phyloP scores from a whole-genome alignment of 1,284 basidiomycete genomes.

The Porogramme epimiltina region DNA sequence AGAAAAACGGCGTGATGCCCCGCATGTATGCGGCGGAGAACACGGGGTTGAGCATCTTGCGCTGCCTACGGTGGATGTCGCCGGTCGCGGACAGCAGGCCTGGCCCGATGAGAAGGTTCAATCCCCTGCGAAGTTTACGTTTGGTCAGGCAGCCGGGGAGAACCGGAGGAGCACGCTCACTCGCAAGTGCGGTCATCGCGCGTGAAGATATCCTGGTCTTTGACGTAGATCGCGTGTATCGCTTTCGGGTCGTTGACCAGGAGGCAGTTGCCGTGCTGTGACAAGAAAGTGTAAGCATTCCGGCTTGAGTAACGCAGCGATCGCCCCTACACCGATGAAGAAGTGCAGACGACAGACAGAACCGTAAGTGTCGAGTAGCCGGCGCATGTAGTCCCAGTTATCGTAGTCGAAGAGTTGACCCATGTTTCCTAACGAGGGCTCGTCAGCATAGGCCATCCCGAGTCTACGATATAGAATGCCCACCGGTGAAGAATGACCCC shows the following conservation, averaged over 20 bases:
- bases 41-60: slow-evolving; percentile 19
- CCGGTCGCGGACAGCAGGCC: background rate
- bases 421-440: slow-evolving; percentile 13
- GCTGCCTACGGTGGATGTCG: slow-evolving; percentile 2
- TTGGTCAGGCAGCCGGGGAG: background rate
- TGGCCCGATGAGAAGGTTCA: background rate
- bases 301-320: too few relatives aligned
- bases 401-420: slow-evolving; percentile 14
- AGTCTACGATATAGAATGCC: too few relatives aligned
- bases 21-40: slow-evolving; percentile 21
- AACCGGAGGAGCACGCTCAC: background rate
- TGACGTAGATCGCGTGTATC: slow-evolving; percentile 1
- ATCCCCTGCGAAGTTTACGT: background rate
- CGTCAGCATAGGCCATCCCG: too few relatives aligned
- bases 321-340: too few relatives aligned
- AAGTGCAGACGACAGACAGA: too few relatives aligned
- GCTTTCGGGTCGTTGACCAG: too few relatives aligned
- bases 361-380: slow-evolving; percentile 20
- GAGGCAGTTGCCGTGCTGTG: too few relatives aligned
- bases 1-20: slow-evolving; percentile 13
- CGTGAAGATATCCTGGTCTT: slow-evolving; percentile 2
- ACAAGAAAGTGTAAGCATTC: too few relatives aligned
- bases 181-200: background rate
- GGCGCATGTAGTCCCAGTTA: slow-evolving; percentile 24
- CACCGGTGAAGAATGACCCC: slow-evolving; percentile 1